phyloP scores from a whole-genome alignment of 176 grass and related monocot genomes.

The Juncus effusus region DNA sequence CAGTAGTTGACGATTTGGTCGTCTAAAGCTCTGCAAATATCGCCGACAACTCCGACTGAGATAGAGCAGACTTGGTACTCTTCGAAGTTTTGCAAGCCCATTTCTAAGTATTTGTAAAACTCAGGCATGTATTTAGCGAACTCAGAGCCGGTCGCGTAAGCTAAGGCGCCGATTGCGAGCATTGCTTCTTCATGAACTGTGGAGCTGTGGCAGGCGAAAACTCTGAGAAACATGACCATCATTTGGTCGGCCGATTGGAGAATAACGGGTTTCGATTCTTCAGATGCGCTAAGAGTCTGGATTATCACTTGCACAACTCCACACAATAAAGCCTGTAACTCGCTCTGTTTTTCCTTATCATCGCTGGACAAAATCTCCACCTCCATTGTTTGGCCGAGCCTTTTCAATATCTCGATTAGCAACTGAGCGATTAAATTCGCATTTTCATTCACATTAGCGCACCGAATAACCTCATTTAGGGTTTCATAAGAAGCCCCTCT shows the following conservation, averaged over 20 bases:
- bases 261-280: slow-evolving; percentile 40
- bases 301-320: slow-evolving; percentile 54
- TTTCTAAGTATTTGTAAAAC: slow-evolving; percentile 51
- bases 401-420: slow-evolving; percentile 48
- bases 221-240: slow-evolving; percentile 44
- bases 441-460: slow-evolving; percentile 36
- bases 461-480: slow-evolving; percentile 52
- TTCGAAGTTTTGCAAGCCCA: slow-evolving; percentile 50
- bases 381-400: slow-evolving; percentile 50
- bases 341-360: slow-evolving; percentile 50
- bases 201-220: slow-evolving; percentile 47
- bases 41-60: slow-evolving; percentile 52
- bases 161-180: slow-evolving; percentile 50
- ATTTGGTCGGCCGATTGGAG: slow-evolving; percentile 50
- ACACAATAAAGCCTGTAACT: slow-evolving; percentile 54
- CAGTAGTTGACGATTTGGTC: slow-evolving; percentile 45
- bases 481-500: slow-evolving; percentile 47
- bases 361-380: slow-evolving; percentile 42
- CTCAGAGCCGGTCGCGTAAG: slow-evolving; percentile 46
- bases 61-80: slow-evolving; percentile 56
- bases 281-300: slow-evolving; percentile 37
- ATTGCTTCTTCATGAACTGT: slow-evolving; percentile 55
- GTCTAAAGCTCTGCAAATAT: slow-evolving; percentile 55
- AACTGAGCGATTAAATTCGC: slow-evolving; percentile 38
- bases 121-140: slow-evolving; percentile 59